Evolutionary conservation across 2,329 filamentous ascomycete genomes (phyloP).

Genomic region (Paecilomyces dactylethromorphus): DNA sequence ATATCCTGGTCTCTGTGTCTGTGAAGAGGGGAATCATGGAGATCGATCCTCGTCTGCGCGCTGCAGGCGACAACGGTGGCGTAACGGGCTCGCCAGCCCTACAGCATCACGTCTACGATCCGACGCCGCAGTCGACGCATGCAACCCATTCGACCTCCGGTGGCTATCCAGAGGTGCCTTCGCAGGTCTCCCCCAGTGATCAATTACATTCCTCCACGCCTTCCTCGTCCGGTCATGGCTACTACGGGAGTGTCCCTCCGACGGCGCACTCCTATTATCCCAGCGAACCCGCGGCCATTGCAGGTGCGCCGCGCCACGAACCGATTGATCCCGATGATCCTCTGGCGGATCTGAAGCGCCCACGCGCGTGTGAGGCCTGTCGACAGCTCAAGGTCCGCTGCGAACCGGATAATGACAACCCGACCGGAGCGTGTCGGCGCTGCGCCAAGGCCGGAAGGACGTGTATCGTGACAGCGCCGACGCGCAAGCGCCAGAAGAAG

Average conservation of each 20-base stretch:
- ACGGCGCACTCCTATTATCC: slow-evolving; percentile 6
- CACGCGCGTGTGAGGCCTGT: slow-evolving; percentile 69
- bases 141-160: slow-evolving; percentile 4
- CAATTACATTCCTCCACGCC: slow-evolving; percentile 10
- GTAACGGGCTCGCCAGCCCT: not conserved
- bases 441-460: slow-evolving; percentile 73
- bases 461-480: slow-evolving; percentile 70
- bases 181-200: slow-evolving; percentile 10
- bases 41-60: slow-evolving; percentile 26
- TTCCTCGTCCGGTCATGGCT: slow-evolving; percentile 6
- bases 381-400: slow-evolving; percentile 76
- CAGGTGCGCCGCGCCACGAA: slow-evolving; percentile 3
- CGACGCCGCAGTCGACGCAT: slow-evolving; percentile 5
- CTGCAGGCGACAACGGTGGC: slow-evolving; percentile 8
- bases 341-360: slow-evolving; percentile 54
- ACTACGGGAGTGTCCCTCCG: slow-evolving; percentile 4
- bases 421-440: slow-evolving; percentile 62
- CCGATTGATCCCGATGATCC: slow-evolving; percentile 15
- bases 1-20: not conserved
- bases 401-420: slow-evolving; percentile 62
- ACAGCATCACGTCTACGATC: not conserved
- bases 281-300: slow-evolving; percentile 1
- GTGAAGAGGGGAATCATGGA: slow-evolving; percentile 17
- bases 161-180: slow-evolving; percentile 22
- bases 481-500: slow-evolving; percentile 81